A percentile compares a stretch with the other conserved stretches of the same genome.
These are phyloP conservation scores for Fusarium beomiforme DNA, from an alignment of 2,329 filamentous ascomycete genomes.

Conservation along the genomic window DNA sequence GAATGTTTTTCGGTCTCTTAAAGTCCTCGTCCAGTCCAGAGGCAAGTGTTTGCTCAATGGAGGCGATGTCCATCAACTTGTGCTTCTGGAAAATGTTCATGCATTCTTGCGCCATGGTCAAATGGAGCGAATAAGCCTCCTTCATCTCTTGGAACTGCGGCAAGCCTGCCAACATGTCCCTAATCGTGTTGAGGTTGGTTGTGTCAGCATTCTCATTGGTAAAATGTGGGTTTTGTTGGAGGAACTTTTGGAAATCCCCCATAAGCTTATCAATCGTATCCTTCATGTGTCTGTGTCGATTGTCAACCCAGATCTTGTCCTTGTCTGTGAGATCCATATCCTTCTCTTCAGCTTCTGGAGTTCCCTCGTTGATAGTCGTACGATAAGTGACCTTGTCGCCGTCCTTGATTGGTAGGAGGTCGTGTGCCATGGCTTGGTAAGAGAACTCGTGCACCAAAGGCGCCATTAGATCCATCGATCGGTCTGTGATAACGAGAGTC, in stretches of 20 bases:
- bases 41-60: conserved; percentile 88
- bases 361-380: conserved; percentile 80
- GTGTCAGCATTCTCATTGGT: conserved; percentile 76
- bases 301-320: conserved; percentile 95
- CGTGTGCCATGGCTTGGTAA: conserved; percentile 98
- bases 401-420: conserved; percentile 88
- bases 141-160: conserved; percentile 97
- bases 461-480: conserved; percentile 90
- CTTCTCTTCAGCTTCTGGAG: conserved; percentile 77
- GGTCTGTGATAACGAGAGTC: conserved; percentile 86
- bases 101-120: conserved; percentile 96
- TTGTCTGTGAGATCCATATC: conserved; percentile 92
- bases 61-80: conserved; percentile 87
- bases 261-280: conserved; percentile 95
- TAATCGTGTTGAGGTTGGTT: conserved; percentile 87
- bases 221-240: conserved; percentile 92
- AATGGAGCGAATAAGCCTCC: conserved; percentile 90
- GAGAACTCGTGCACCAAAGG: conserved; percentile 96
- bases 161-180: conserved; percentile 95
- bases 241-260: conserved; percentile 91
- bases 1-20: conserved; percentile 87
- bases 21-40: conserved; percentile 94
- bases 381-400: conserved; percentile 88
- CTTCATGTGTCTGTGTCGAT: conserved; percentile 96
- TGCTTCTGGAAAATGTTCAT: conserved; percentile 91